Base-by-base conservation (phyloP, 1,284 basidiomycete genomes). In the Xanthoconium separans region DNA sequence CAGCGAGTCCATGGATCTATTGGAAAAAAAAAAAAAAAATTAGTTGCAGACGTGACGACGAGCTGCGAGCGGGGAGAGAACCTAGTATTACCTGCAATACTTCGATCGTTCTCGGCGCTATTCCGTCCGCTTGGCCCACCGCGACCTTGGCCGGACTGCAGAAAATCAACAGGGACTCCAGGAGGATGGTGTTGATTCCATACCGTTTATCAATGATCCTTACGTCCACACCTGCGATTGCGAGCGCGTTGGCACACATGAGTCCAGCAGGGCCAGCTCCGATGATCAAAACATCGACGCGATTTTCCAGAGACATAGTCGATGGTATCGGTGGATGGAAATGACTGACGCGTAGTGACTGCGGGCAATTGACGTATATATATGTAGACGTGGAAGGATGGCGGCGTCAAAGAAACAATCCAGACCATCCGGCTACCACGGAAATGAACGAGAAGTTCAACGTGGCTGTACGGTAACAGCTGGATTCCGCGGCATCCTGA, bases 1-100 rank as follows among this genome's bases (percentile, higher is more conserved):
- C 82, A 0, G 79, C 84, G 8, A 90, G 75, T 4, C 88, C 89
- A 71, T 90, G 89, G 60, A 85, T 89, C 83, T 90, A 50, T 39
- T 3, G 12, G 10, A 13, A 13, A 5, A 6, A n/a, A n/a, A n/a
- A n/a, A n/a, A n/a, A n/a, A n/a, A n/a, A n/a, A n/a, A n/a, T n/a
- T 9, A 2, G 39, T 6, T 8, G 10, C 5, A 4, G 20, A 13
- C 18, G 12, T 40, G 39, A 40, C 5, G 16, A 37, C n/a, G 11
- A 29, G 16, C 27, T 24, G 22, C n/a, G 9, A 9, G 36, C 18
- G 39, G 7, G 7, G 22, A 16, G 9, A 8, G n/a, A n/a, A 6
- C 36, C 9, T n/a, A n/a, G n/a, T 37, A 40, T 40, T 34, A 40
- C 39, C 39, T 40, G 39, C 20, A 40, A 22, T 22, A 40, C 39